Base-by-base conservation (phyloP, 208 protist genomes). In the Herpetomonas muscarum region DNA sequence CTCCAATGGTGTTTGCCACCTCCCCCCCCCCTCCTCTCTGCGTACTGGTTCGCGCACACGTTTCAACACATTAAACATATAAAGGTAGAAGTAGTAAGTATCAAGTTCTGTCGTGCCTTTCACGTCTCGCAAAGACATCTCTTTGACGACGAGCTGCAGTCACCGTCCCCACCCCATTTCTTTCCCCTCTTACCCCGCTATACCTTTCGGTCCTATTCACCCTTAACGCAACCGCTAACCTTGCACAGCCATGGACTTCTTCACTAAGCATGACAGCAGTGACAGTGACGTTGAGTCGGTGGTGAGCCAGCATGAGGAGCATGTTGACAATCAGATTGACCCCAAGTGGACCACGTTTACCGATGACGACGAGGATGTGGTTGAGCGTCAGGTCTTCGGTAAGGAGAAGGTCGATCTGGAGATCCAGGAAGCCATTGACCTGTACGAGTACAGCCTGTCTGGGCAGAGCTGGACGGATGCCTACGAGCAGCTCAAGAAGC, bases 301-400 rank as follows among this genome's bases (percentile, higher is more conserved):
- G n/a, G n/a, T n/a, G n/a, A n/a, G n/a, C n/a, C n/a, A 86, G 47
- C 57, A 73, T 44, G 75, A 71, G 61, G 24, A 83, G 22, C 54
- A 74, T 22, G 61, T 70, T 29, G 76, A 85, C 47, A 74, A 74
- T 10, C 70, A 87, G 34, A 83, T 86, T 53, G 72, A 82, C 55
- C 58, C 80, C 12, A 76, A 72, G 59, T 93, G 86, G 86, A 84
- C 87, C 63, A 76, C 85, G 51, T 45, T 76, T 37, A 87, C 84
- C 32, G 81, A 92, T 51, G 81, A 86, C 32, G 85, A 90, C 24
- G 80, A 87, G 49, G 73, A 72, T 29, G 76, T 87, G 44, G 87
- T 85, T 47, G 46, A 66, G 30, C 59, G 60, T 21, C 53, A 65
- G 49, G 71, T 87, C 46, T 72, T 87, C 7, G 77, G 82, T 4